These are phyloP conservation scores for Boletus holoroseus DNA, from an alignment of 1,284 basidiomycete species.

Conservation along the genomic window DNA sequence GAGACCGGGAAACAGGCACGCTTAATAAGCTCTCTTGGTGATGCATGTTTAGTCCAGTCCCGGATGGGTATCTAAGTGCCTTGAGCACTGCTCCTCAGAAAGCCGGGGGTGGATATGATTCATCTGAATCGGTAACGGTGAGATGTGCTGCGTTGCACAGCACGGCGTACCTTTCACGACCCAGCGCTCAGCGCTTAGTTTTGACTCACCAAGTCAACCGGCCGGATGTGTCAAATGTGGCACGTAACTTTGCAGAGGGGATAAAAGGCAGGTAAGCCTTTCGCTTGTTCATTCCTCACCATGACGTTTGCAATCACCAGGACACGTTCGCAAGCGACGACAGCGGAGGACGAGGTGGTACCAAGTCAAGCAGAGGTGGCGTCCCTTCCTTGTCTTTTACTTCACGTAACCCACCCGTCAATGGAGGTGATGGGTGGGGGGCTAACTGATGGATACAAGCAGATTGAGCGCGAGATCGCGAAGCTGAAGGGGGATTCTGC, in stretches of 20 bases:
- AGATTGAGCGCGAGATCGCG: conserved; percentile 24
- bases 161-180: neutral
- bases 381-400: neutral
- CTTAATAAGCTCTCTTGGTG: neutral
- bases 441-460: neutral
- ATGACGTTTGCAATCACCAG: conserved; percentile 3
- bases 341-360: neutral
- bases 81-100: neutral
- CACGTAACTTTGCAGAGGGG: neutral
- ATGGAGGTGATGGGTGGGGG: neutral
- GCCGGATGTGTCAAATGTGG: neutral
- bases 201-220: neutral
- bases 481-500: conserved; percentile 21
- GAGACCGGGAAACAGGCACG: neutral
- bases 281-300: neutral
- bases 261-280: conserved; percentile 12
- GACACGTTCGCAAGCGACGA: neutral
- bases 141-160: neutral
- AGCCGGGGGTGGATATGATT: neutral
- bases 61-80: neutral
- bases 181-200: no score
- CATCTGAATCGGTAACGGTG: neutral
- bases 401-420: neutral
- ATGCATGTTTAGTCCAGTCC: no score
- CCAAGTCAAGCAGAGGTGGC: conserved; percentile 17